phyloP scores from a whole-genome alignment of 2,329 filamentous ascomycete species.

The Diaporthe sp. region DNA sequence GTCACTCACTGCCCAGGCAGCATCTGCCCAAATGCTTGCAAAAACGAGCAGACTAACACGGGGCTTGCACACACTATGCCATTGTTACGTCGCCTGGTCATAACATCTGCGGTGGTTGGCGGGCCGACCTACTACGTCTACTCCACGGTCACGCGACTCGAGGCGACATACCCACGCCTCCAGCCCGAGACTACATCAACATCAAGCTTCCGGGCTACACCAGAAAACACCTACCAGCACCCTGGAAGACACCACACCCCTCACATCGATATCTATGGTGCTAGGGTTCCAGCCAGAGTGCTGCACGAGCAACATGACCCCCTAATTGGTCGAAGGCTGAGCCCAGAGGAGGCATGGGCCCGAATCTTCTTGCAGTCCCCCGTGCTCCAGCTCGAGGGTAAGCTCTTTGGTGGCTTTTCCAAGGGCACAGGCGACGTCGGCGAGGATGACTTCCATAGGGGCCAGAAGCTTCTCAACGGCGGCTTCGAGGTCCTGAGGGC shows the following conservation, averaged over 20 bases:
- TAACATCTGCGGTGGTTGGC: constrained; percentile 20
- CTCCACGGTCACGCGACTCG: constrained; percentile 8
- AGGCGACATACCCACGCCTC: constrained; percentile 24
- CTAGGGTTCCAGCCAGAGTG: not conserved
- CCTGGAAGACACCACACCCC: constrained; percentile 8
- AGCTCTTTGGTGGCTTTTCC: not conserved
- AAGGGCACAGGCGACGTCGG: constrained; percentile 9
- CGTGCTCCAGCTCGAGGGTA: constrained; percentile 26
- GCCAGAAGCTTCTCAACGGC: constrained; percentile 21
- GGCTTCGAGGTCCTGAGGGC: constrained; percentile 18
- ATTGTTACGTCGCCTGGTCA: constrained; percentile 1
- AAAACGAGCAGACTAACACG: not conserved
- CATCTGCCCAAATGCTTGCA: not conserved
- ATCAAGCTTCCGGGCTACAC: not conserved
- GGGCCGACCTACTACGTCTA: constrained; percentile 20
- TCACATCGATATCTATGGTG: constrained; percentile 24
- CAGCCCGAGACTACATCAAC: constrained; percentile 21
- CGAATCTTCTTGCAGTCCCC: constrained; percentile 24
- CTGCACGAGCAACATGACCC: not conserved
- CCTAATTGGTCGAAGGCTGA: not conserved
- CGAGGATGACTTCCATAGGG: constrained; percentile 1
- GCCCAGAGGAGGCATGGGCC: constrained; percentile 27
- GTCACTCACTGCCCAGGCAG: not conserved
- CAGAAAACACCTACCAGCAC: not conserved
- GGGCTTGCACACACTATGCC: constrained; percentile 1